Evolutionary conservation across 169 alveolate genomes (phyloP).

Genomic region (Plasmodium sp.): DNA sequence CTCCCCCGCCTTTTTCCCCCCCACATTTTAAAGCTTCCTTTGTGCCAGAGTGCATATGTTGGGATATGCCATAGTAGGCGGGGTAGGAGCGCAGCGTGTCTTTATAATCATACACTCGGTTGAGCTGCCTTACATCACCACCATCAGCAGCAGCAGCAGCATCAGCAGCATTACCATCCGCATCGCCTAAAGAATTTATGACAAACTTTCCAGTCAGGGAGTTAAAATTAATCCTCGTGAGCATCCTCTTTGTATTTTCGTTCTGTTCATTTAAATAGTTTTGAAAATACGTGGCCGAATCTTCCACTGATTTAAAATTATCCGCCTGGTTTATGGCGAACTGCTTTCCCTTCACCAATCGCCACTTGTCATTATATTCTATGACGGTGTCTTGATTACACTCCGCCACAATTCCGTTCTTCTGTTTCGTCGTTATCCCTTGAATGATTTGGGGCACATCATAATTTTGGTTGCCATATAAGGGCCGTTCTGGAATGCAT

Average conservation of each 20-base stretch:
- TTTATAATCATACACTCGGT: slow-evolving; percentile 16
- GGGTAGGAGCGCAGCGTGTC: slow-evolving; percentile 31
- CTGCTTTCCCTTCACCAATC: slow-evolving; percentile 52
- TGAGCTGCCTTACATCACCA: neutral
- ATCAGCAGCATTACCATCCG: neutral
- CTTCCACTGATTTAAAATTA: slow-evolving; percentile 36
- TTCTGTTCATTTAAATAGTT: slow-evolving; percentile 53
- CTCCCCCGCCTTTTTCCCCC: neutral
- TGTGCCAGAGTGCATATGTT: neutral
- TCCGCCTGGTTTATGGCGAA: slow-evolving; percentile 49
- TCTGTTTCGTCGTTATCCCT: slow-evolving; percentile 55
- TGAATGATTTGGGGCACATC: slow-evolving; percentile 64
- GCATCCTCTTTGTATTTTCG: slow-evolving; percentile 41
- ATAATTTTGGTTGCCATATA: slow-evolving; percentile 17
- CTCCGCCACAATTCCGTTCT: slow-evolving; percentile 57
- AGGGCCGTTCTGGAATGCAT: slow-evolving; percentile 45
- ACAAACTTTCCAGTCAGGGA: slow-evolving; percentile 48
- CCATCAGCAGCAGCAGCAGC: neutral
- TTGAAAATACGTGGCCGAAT: slow-evolving; percentile 37
- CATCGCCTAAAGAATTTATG: slow-evolving; percentile 19
- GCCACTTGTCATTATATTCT: slow-evolving; percentile 71
- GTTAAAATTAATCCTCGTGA: slow-evolving; percentile 28
- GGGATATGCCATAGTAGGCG: neutral
- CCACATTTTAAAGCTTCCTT: neutral
- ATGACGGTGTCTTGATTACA: slow-evolving; percentile 66